Percentiles rank a stretch among this genome's conserved stretches.
phyloP scores from a whole-genome alignment of 345 rosid species.

The Barbarea vulgaris region DNA sequence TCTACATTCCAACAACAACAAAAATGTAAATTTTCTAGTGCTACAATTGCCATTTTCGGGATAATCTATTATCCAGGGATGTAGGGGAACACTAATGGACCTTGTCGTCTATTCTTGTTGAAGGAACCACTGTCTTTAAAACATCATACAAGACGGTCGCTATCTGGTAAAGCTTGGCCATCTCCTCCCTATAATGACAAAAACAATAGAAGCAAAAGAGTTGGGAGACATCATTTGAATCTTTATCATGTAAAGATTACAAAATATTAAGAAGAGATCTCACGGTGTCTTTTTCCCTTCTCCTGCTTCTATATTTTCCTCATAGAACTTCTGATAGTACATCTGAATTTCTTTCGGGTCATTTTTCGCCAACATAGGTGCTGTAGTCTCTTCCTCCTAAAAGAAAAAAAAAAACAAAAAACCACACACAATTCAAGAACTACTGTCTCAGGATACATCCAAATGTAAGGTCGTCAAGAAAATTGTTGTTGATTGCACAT shows the following conservation, averaged over 20 bases:
- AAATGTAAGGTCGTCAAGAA: constrained; percentile 9
- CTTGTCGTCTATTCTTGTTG: constrained; percentile 57
- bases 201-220: constrained; percentile 9
- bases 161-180: constrained; percentile 79
- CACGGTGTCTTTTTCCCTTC: constrained; percentile 72
- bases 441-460: background rate
- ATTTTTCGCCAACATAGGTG: constrained; percentile 43
- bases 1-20: constrained; percentile 49
- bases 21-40: constrained; percentile 27
- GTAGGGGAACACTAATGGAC: constrained; percentile 43
- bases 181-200: constrained; percentile 77
- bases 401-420: too few relatives aligned
- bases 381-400: constrained; percentile 68
- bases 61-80: background rate
- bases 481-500: background rate
- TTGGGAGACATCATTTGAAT: constrained; percentile 14
- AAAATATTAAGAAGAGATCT: constrained; percentile 40
- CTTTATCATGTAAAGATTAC: background rate
- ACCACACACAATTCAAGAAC: constrained; percentile 29
- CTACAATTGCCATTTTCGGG: constrained; percentile 26
- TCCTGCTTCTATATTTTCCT: constrained; percentile 57
- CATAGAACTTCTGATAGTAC: constrained; percentile 71
- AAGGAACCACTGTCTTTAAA: constrained; percentile 59
- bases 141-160: constrained; percentile 92
- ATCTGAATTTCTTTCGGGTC: constrained; percentile 73